A percentile compares a stretch with the other conserved stretches of the same genome.
These are phyloP conservation scores for Blastobotrys muscicola DNA, from an alignment of 805 yeast genomes.

Conservation along the genomic window DNA sequence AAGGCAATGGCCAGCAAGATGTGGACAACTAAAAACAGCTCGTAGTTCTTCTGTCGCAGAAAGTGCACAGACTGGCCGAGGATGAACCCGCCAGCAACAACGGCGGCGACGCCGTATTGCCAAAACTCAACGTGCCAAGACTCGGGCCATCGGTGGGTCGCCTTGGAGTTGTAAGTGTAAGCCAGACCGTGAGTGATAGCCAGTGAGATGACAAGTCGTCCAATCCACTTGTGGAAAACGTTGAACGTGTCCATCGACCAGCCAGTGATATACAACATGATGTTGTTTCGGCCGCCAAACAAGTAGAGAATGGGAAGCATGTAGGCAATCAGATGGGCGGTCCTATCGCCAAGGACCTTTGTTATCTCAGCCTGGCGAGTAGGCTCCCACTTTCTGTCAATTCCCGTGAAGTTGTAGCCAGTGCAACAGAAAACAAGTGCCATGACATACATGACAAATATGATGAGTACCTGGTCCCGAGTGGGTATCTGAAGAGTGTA, in stretches of 20 bases:
- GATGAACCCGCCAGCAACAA: slow-evolving; percentile 34
- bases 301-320: slow-evolving; percentile 34
- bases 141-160: slow-evolving; percentile 36
- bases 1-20: slow-evolving; percentile 45
- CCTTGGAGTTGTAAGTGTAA: slow-evolving; percentile 51
- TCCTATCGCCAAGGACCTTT: slow-evolving; percentile 27
- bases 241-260: slow-evolving; percentile 53
- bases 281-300: slow-evolving; percentile 66
- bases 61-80: slow-evolving; percentile 41
- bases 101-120: slow-evolving; percentile 34
- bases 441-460: slow-evolving; percentile 25
- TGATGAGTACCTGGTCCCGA: slow-evolving; percentile 27
- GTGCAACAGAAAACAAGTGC: slow-evolving; percentile 21
- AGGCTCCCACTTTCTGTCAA: not conserved
- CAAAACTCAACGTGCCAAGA: slow-evolving; percentile 25
- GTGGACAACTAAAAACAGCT: slow-evolving; percentile 46
- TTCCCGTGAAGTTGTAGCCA: slow-evolving; percentile 14
- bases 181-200: slow-evolving; percentile 46
- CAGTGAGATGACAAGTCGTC: slow-evolving; percentile 41
- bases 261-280: slow-evolving; percentile 53
- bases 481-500: slow-evolving; percentile 25
- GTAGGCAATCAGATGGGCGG: slow-evolving; percentile 24
- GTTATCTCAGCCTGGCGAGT: slow-evolving; percentile 3
- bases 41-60: slow-evolving; percentile 46
- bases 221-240: slow-evolving; percentile 53